A percentile compares a stretch with the other conserved stretches of the same genome.
Evolutionary conservation across 176 grass and related monocot genomes (phyloP).

Genomic region (Alloteropsis semialata): DNA sequence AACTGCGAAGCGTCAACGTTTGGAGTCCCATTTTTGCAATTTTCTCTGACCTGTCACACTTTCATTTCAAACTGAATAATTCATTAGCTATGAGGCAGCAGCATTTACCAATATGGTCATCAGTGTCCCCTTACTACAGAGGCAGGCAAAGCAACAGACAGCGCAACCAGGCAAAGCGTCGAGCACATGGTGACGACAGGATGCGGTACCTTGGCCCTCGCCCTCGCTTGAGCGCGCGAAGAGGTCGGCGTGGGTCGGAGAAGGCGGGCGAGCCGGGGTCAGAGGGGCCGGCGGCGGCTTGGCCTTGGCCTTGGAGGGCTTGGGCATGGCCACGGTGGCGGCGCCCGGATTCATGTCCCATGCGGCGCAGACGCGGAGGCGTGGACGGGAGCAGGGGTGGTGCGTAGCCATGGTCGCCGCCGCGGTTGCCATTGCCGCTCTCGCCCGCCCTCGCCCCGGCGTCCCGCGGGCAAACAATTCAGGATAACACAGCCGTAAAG

Average conservation of each 20-base stretch:
- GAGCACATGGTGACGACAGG: neutral
- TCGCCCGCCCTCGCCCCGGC: neutral
- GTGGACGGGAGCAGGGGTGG: neutral
- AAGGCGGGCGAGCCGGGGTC: slow-evolving; percentile 4
- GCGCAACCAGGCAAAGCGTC: neutral
- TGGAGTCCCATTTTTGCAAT: too few species aligned
- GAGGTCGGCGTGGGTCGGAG: slow-evolving; percentile 41
- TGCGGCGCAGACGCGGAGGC: slow-evolving; percentile 33
- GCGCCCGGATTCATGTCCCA: slow-evolving; percentile 55
- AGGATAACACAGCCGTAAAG: slow-evolving; percentile 3
- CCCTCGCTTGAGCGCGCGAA: slow-evolving; percentile 47
- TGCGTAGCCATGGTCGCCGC: slow-evolving; percentile 25
- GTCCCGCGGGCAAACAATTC: neutral
- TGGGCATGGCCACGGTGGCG: slow-evolving; percentile 26
- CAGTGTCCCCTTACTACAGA: neutral
- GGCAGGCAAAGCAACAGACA: neutral
- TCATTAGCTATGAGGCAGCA: neutral
- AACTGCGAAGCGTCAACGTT: too few species aligned
- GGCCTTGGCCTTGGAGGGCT: slow-evolving; percentile 34
- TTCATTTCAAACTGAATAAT: neutral
- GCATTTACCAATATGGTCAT: neutral
- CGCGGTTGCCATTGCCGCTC: slow-evolving; percentile 29
- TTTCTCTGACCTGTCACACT: too few species aligned
- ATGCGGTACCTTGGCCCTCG: slow-evolving; percentile 35
- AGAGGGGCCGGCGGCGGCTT: slow-evolving; percentile 23